Percentiles rank a stretch among this genome's conserved stretches.
Evolutionary conservation across 345 rosid genomes (phyloP).

Genomic region (Hibiscus tridactylites): DNA sequence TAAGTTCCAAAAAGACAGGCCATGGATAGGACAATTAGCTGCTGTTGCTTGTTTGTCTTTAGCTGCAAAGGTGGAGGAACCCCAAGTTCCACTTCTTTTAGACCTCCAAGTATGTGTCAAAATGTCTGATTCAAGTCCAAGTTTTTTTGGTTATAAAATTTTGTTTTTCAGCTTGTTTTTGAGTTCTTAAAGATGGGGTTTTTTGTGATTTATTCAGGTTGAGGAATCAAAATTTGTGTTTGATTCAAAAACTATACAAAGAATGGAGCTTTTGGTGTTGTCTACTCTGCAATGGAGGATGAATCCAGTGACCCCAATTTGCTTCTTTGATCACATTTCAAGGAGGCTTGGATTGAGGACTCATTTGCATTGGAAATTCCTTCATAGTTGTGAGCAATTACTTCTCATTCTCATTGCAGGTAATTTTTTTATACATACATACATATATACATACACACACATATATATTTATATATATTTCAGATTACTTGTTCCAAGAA

Average conservation of each 20-base stretch:
- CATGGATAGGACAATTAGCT: not conserved
- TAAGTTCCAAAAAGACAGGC: not conserved
- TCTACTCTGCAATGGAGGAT: not conserved
- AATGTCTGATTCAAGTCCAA: not conserved
- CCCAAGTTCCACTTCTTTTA: not conserved
- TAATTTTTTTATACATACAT: no score
- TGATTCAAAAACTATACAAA: not conserved
- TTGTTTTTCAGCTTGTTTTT: not conserved
- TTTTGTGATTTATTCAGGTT: not conserved
- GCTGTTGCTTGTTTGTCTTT: not conserved
- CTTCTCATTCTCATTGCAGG: not conserved
- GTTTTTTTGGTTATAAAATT: not conserved
- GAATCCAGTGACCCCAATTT: not conserved
- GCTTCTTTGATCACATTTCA: not conserved
- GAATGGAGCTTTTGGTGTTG: not conserved
- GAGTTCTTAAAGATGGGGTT: not conserved
- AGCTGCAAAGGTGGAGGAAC: not conserved
- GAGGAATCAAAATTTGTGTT: not conserved
- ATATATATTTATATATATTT: no score
- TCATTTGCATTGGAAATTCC: not conserved
- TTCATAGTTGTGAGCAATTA: not conserved
- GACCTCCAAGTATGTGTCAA: not conserved
- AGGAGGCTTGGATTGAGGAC: not conserved
- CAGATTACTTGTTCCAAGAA: not conserved
- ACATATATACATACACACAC: no score